Evolutionary conservation across 176 grass and related monocot species (phyloP), one percentile per base, ranked within the genome.

Genomic region (Tillandsia leiboldiana): DNA sequence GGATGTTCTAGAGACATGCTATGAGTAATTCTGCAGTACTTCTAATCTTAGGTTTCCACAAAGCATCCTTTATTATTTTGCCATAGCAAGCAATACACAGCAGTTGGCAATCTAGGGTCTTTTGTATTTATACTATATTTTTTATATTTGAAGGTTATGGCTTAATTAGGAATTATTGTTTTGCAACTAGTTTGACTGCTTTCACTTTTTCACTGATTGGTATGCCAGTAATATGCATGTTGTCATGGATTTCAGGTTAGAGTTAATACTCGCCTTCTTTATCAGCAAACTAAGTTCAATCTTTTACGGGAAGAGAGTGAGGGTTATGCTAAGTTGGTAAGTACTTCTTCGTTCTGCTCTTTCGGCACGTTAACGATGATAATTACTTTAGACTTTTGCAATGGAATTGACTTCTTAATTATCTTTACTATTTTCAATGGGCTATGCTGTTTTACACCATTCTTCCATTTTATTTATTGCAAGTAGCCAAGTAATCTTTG

Each of bases 201-300:
- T 53, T 61, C 6, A 51, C 23, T 80, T 62, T 17, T 24, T 52
- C 26, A 49, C 22, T 72, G n/a, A 42, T 42, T 48, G 22, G 57
- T 48, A 13, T 61, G 68, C 57, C 13, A 14, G 65, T 50, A 26
- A 33, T 71, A 57, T 67, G 49, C 51, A 80, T 73, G 49, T 63
- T 80, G 28, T 78, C 61, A 48, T 76, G 66, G 63, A 49, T 59
- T 82, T 79, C 81, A 99, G 95, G 95, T 99, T 79, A 99, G 95
- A 78, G 95, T 99, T 75, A 99, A 99, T 75, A 99, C 95, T 26
- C 86, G 95, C 2, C 95, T 99, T 82, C 80, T 99, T 22, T 99
- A 99, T 79, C 95, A 99, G 69, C 95, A 99, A 84, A 94, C 95
- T 27, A 99, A 99, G 76, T 99, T 99, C 67, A 99, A 99, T 70